Conservation (phyloP, 1,139 yeast genomes). For the Protomyces arabidopsidicola region DNA sequence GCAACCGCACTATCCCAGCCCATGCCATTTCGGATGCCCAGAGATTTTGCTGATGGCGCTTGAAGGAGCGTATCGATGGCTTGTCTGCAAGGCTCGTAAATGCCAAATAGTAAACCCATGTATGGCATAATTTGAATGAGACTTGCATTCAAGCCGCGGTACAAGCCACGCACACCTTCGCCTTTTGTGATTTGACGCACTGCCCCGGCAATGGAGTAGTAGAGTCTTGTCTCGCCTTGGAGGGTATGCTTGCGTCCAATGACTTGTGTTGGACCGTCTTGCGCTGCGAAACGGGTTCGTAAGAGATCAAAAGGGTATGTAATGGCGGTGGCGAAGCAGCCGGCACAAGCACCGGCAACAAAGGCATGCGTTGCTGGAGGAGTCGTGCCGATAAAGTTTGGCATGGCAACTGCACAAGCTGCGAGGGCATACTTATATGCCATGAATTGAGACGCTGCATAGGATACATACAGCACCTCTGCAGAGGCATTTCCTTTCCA, state of each 20-base stretch:
- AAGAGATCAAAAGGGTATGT: conserved; percentile 88
- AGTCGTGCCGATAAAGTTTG: conserved; percentile 38
- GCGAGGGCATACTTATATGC: conserved; percentile 53
- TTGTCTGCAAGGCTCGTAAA: conserved; percentile 19
- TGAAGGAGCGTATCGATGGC: neutral
- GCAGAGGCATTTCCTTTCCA: conserved; percentile 98
- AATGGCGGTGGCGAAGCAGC: conserved; percentile 60
- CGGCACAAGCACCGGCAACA: conserved; percentile 72
- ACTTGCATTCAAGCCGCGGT: conserved; percentile 61
- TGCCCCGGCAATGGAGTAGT: conserved; percentile 48
- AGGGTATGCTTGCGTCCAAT: neutral
- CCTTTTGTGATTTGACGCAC: conserved; percentile 44
- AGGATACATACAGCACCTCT: conserved; percentile 71
- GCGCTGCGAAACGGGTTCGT: conserved; percentile 69
- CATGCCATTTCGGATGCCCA: conserved; percentile 29
- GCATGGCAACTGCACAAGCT: conserved; percentile 3
- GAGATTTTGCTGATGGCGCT: neutral
- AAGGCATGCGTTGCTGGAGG: conserved; percentile 50
- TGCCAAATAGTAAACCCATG: conserved; percentile 39
- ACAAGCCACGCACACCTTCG: conserved; percentile 58
- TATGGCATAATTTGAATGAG: conserved; percentile 58
- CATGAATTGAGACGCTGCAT: conserved; percentile 82
- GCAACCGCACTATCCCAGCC: conserved; percentile 59
- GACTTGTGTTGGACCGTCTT: conserved; percentile 31
- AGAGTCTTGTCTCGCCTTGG: conserved; percentile 47